A percentile compares a stretch with the other conserved stretches of the same genome.
These are phyloP conservation scores for Hordeum vulgare DNA, from an alignment of 176 grass and related monocot genomes.

Conservation along the genomic window MorexV3_pseudomolecules_assembly NC_058519.1:621417629-621418128, in stretches of 20 bases:
- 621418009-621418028: slow-evolving; percentile 30
- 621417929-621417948: background rate
- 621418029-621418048: slow-evolving; percentile 76
- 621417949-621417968: slow-evolving; percentile 33
- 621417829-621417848: slow-evolving; percentile 50
- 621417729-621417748: slow-evolving; percentile 75
- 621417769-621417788: slow-evolving; percentile 77
- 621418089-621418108: slow-evolving; percentile 69
- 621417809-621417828: slow-evolving; percentile 75
- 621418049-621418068: slow-evolving; percentile 94
- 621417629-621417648: background rate
- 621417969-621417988: slow-evolving; percentile 67
- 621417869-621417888: slow-evolving; percentile 28
- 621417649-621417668: background rate
- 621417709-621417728: slow-evolving; percentile 98
- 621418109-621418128: slow-evolving; percentile 89
- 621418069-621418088: slow-evolving; percentile 97
- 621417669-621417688: background rate
- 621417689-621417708: slow-evolving; percentile 72
- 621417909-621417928: background rate
- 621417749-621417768: slow-evolving; percentile 77
- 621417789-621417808: slow-evolving; percentile 54
- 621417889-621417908: background rate
- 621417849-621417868: slow-evolving; percentile 65
- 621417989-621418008: slow-evolving; percentile 42